Evolutionary conservation across 2,329 filamentous ascomycete genomes (phyloP).

Genomic region (Didymellaceae sp.): DNA sequence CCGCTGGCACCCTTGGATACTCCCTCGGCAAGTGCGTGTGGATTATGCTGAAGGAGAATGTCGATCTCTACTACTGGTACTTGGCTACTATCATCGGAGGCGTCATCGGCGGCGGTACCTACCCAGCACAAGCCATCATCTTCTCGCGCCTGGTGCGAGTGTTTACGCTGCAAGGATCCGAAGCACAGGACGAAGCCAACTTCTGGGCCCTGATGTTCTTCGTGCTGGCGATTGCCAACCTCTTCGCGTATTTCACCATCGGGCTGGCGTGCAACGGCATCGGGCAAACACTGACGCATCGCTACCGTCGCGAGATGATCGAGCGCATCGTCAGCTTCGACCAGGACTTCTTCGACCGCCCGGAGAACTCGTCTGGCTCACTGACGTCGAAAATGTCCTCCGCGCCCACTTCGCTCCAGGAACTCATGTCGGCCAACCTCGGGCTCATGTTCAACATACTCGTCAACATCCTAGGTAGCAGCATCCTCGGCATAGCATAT

Average conservation of each 20-base stretch:
- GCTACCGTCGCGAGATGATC: constrained; percentile 13
- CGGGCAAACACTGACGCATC: constrained; percentile 14
- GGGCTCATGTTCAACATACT: constrained; percentile 80
- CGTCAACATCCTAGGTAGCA: constrained; percentile 76
- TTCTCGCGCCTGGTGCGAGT: constrained; percentile 23
- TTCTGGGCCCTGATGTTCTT: constrained; percentile 38
- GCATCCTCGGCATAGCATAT: constrained; percentile 49
- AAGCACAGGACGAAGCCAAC: constrained; percentile 19
- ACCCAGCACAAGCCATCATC: constrained; percentile 23
- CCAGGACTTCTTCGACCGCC: constrained; percentile 77
- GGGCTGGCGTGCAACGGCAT: constrained; percentile 74
- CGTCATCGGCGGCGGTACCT: constrained; percentile 9
- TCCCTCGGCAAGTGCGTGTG: constrained; percentile 18
- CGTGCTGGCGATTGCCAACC: constrained; percentile 21
- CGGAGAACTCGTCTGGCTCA: constrained; percentile 85
- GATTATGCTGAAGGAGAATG: constrained; percentile 23
- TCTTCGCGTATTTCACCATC: constrained; percentile 47
- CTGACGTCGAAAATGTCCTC: constrained; percentile 74
- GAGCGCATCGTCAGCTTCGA: constrained; percentile 15
- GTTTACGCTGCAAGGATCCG: constrained; percentile 23
- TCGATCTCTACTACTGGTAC: constrained; percentile 14
- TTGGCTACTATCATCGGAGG: constrained; percentile 6
- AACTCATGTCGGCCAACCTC: constrained; percentile 67
- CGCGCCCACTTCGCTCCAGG: constrained; percentile 85
- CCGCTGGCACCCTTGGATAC: constrained; percentile 16